These are phyloP conservation scores for Gossypium mustelinum DNA, from an alignment of 345 rosid genomes.

Conservation along the genomic window DNA sequence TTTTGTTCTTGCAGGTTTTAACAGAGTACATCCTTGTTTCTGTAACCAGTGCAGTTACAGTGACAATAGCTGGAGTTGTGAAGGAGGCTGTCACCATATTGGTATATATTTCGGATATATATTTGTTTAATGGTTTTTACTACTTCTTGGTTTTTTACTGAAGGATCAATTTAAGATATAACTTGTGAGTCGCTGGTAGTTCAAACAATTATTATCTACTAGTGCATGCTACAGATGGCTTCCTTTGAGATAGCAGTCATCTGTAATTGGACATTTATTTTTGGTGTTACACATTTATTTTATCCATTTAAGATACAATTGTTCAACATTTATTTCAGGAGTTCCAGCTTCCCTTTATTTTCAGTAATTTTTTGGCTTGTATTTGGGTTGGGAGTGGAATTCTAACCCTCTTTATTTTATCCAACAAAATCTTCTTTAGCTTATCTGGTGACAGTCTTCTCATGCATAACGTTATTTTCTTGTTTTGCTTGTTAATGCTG, in stretches of 20 bases:
- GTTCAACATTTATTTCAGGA: no score
- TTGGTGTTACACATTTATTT: background rate
- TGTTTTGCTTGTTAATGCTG: background rate
- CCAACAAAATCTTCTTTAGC: background rate
- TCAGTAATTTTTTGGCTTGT: background rate
- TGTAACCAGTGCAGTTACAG: conserved; percentile 98
- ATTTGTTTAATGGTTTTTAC: background rate
- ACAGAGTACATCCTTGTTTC: conserved; percentile 91
- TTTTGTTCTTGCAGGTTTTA: conserved; percentile 60
- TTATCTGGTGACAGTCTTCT: background rate
- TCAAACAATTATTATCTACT: background rate
- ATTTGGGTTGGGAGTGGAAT: background rate
- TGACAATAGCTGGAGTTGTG: conserved; percentile 97
- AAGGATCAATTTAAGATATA: background rate
- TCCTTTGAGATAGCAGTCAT: background rate
- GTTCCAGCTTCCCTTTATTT: background rate
- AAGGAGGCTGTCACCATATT: conserved; percentile 98
- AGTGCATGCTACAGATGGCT: background rate
- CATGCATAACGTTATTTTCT: background rate
- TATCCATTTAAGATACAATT: no score
- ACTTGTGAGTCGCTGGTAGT: background rate
- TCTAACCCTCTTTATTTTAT: background rate
- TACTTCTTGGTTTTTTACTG: background rate
- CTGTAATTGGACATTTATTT: background rate
- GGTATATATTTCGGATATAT: conserved; percentile 36